These are phyloP conservation scores for Mallotus japonicus DNA, from an alignment of 441 rosid genomes.

Conservation along the genomic window DNA sequence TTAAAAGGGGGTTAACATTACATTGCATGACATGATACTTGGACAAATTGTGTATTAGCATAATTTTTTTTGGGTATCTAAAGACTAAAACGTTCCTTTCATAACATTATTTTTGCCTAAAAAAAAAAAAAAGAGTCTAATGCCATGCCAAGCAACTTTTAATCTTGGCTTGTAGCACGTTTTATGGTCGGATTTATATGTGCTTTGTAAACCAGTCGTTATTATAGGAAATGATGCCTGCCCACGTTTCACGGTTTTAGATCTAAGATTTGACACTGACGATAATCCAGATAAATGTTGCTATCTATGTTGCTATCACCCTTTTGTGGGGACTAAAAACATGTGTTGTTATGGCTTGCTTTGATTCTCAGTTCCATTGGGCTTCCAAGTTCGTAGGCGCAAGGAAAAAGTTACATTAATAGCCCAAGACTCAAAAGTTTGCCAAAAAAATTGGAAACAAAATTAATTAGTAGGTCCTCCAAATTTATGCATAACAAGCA, in stretches of 20 bases:
- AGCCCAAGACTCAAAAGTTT: too few species aligned
- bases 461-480: too few species aligned
- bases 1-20: neutral
- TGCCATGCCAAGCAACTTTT: too few species aligned
- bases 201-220: neutral
- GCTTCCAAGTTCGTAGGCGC: neutral
- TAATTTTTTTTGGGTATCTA: neutral
- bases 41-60: neutral
- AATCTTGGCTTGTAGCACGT: neutral
- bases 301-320: neutral
- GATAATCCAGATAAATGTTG: neutral
- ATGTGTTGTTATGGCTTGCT: too few species aligned
- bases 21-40: neutral
- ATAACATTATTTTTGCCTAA: too few species aligned
- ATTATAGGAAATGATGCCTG: neutral
- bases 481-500: too few species aligned
- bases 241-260: slow-evolving; percentile 9
- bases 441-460: too few species aligned
- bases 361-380: too few species aligned
- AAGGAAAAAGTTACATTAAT: too few species aligned
- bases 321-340: too few species aligned
- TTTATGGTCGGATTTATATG: neutral
- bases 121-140: neutral
- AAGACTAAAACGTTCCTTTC: neutral
- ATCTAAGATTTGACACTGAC: slow-evolving; percentile 2